Evolutionary conservation across 352 stramenopile genomes (phyloP).

Genomic region (Phytophthora nicotianae): DNA sequence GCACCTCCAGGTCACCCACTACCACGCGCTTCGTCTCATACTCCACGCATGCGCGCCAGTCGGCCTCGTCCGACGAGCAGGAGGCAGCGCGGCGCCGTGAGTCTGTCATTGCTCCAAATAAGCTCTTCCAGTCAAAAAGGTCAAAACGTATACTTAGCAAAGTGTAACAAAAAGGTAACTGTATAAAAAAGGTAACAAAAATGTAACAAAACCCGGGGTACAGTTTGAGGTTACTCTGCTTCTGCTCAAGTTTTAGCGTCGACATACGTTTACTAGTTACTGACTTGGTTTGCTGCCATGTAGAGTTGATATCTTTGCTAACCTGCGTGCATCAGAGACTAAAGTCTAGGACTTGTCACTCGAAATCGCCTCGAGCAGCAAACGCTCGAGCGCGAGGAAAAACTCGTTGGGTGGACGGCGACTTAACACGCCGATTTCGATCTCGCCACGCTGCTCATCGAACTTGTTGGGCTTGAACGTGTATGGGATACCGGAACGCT

Average conservation of each 20-base stretch:
- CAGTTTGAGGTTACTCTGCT: too few relatives aligned
- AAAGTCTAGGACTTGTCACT: constrained; percentile 20
- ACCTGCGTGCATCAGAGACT: constrained; percentile 1
- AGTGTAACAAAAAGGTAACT: too few relatives aligned
- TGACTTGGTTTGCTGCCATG: constrained; percentile 11
- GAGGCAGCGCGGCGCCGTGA: constrained; percentile 15
- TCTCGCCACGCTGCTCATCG: constrained; percentile 61
- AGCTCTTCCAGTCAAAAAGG: constrained; percentile 25
- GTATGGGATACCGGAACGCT: constrained; percentile 49
- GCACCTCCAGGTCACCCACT: constrained; percentile 47
- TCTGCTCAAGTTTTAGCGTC: neutral
- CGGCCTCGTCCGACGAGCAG: constrained; percentile 43
- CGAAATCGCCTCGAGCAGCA: constrained; percentile 33
- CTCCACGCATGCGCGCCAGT: constrained; percentile 61
- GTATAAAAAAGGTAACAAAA: neutral
- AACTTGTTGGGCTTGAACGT: constrained; percentile 61
- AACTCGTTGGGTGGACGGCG: constrained; percentile 69
- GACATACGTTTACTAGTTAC: constrained; percentile 9
- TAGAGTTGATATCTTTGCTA: constrained; percentile 13
- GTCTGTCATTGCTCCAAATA: constrained; percentile 15
- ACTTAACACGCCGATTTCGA: constrained; percentile 61
- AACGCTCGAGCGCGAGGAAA: constrained; percentile 54
- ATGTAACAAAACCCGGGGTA: too few relatives aligned
- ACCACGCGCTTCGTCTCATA: constrained; percentile 56
- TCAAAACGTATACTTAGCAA: constrained; percentile 21